Conservation (phyloP, 179 eudicot genomes). For the Beta macrorhiza region DNA sequence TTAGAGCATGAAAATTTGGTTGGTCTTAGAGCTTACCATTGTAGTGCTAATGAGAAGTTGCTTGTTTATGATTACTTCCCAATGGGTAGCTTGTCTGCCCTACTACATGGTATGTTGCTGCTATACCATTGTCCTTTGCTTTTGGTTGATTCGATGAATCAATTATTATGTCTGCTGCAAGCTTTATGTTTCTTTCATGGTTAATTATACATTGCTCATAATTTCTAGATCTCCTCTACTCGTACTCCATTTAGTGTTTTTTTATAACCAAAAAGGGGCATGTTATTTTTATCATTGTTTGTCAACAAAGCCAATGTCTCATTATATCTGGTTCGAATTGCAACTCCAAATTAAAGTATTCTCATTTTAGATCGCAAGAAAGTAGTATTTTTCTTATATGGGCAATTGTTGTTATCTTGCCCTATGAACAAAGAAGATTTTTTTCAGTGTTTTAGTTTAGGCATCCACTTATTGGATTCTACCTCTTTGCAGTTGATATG, state of each 20-base stretch:
- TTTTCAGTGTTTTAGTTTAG: background rate
- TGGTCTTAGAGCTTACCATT: constrained; percentile 66
- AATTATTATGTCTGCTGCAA: constrained; percentile 4
- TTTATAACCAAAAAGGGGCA: background rate
- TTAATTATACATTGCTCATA: background rate
- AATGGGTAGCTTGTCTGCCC: constrained; percentile 82
- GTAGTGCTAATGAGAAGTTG: constrained; percentile 67
- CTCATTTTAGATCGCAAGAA: background rate
- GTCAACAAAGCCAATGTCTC: background rate
- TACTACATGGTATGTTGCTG: constrained; percentile 65
- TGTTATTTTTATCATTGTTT: too few species aligned
- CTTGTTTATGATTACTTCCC: constrained; percentile 78
- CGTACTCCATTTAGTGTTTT: background rate
- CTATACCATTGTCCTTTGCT: constrained; percentile 2
- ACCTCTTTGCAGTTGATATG: background rate
- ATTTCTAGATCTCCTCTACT: background rate
- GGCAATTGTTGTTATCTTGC: too few species aligned
- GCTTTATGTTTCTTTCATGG: background rate
- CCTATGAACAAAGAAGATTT: too few species aligned
- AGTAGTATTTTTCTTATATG: too few species aligned
- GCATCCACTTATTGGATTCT: background rate
- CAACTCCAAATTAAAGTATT: background rate
- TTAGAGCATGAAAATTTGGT: constrained; percentile 77
- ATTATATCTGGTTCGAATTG: background rate
- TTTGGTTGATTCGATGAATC: background rate